These are phyloP conservation scores for Populus trichocarpa DNA, from an alignment of 441 rosid species.

Conservation along the genomic window DNA sequence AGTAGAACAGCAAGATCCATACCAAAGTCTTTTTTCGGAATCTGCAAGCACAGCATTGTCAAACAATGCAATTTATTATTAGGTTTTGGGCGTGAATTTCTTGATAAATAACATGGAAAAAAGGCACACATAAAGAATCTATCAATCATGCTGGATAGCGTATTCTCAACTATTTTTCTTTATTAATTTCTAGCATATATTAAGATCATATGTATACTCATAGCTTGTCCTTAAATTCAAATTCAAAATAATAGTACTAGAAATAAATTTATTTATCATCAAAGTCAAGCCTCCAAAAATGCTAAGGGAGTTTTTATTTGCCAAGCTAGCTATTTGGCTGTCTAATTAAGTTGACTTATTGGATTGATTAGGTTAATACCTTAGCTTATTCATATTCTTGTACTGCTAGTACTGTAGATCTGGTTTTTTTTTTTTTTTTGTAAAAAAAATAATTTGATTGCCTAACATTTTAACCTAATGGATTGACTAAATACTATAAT, in stretches of 20 bases:
- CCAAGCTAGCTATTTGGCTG: not conserved
- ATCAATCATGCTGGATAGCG: no score
- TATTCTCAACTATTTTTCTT: no score
- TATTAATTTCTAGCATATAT: no score
- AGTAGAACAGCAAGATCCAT: no score
- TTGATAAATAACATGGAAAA: not conserved
- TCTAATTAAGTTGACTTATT: not conserved
- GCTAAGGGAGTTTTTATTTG: not conserved
- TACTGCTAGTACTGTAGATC: no score
- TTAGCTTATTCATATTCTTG: no score
- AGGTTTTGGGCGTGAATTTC: no score
- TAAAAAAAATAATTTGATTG: not conserved
- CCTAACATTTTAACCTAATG: not conserved
- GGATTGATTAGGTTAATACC: not conserved
- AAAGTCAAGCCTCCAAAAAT: not conserved
- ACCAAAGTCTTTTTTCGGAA: no score
- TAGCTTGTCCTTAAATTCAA: not conserved
- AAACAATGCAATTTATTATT: no score
- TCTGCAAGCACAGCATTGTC: not conserved
- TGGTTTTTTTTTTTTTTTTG: no score
- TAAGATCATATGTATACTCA: not conserved
- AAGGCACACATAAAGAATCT: no score
- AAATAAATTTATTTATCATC: not conserved
- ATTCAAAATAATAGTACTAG: no score
- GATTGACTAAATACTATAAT: not conserved